A percentile compares a stretch with the other conserved stretches of the same genome.
Conservation (phyloP, 768 basidiomycete species). For the Hydnomerulius pinastri region DNA sequence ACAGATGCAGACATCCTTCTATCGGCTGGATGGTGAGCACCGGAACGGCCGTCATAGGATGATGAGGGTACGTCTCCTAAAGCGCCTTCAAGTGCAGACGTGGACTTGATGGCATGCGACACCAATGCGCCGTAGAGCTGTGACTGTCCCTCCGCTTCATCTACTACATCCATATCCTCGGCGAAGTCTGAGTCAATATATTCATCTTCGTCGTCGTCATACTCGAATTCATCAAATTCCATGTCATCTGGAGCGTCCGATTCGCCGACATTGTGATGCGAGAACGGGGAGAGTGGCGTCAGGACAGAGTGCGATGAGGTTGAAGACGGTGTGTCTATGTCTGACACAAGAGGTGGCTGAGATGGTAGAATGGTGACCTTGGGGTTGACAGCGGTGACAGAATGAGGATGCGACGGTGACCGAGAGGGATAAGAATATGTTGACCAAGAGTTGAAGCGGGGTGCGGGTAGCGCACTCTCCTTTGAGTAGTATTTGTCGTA, state of each 20-base stretch:
- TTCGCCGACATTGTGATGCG: constrained; percentile 13
- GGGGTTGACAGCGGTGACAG: constrained; percentile 24
- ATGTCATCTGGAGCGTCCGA: constrained; percentile 12
- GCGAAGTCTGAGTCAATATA: constrained; percentile 32
- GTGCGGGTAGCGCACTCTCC: constrained; percentile 12
- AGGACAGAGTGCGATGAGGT: constrained; percentile 33
- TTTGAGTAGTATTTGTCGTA: constrained; percentile 27
- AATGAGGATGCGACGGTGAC: constrained; percentile 13
- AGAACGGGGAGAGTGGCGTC: constrained; percentile 34
- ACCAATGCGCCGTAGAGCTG: constrained; percentile 22
- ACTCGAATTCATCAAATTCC: constrained; percentile 35
- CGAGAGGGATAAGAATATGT: constrained; percentile 15
- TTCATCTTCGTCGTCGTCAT: constrained; percentile 32
- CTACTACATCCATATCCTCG: constrained; percentile 35
- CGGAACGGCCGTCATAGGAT: constrained; percentile 9
- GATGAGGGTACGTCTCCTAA: constrained; percentile 25
- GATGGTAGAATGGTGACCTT: constrained; percentile 29
- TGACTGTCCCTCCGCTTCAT: constrained; percentile 16
- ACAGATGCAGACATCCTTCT: constrained; percentile 34
- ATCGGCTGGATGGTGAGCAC: constrained; percentile 21
- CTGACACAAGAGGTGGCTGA: constrained; percentile 23
- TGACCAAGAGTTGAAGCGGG: constrained; percentile 22
- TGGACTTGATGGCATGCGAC: constrained; percentile 31
- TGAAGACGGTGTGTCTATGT: constrained; percentile 33
- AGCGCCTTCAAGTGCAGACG: constrained; percentile 33